Evolutionary conservation across 139 green algal species (phyloP), one percentile per base, ranked within the genome.

Genomic region (Micractinium conductrix): DNA sequence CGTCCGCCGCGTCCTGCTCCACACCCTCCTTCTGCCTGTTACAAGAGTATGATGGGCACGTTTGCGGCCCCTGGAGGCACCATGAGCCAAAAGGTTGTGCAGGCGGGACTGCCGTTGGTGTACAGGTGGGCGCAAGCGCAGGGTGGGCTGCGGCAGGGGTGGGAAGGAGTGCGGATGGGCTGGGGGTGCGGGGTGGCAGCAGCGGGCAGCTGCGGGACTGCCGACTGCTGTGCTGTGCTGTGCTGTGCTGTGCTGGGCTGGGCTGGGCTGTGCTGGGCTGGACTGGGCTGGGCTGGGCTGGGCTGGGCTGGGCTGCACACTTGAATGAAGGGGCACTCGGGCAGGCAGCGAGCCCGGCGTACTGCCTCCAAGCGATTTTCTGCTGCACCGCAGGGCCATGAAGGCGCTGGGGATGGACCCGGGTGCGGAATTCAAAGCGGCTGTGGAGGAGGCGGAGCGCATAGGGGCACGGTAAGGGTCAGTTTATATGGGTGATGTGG

Each of bases 371-470:
- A n/a, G n/a, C n/a, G n/a, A n/a, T 74, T 71, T 4, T 79, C 38
- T 86, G 16, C 86, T 50, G 22, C 43, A 14, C 2, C 71, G 35
- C 63, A 87, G 88, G 79, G 73, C 85, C 17, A 21, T 92, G 67
- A 50, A 88, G 75, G 35, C 65, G 55, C 40, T 89, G 58, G 88
- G 88, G 0, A 86, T 92, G 76, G 83, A 91, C 48, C 81, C 83
- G 1, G 88, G 85, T 10, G 79, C 30, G 9, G 91, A 94, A 60
- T 93, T 94, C 72, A 93, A 91, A 73, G 90, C 74, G 35, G 91
- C 90, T 1, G 85, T 94, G n/a, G 44, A 87, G 73, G 90, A 92
- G 74, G 91, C 87, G n/a, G 65, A 91, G 4, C 30, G 30, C 2
- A 12, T 53, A 38, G 53, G 83, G 9, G 74, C 74, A 42, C 73